phyloP scores from a whole-genome alignment of 108 stramenopile genomes.

The Fragilaria crotonensis region DNA sequence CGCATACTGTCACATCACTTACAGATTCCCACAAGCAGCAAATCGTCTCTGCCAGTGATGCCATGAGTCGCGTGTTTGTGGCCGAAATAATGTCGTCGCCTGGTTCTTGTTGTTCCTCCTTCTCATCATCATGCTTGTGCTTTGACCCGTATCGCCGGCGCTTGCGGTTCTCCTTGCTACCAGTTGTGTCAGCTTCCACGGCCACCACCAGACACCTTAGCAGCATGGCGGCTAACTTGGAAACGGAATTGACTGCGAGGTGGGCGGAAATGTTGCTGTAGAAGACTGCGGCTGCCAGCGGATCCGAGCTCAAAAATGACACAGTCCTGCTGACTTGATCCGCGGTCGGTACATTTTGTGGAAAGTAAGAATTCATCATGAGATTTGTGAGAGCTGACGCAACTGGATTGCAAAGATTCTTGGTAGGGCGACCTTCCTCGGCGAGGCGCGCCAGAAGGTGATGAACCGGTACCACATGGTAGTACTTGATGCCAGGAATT shows the following conservation, averaged over 20 bases:
- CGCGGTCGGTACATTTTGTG: conserved; percentile 48
- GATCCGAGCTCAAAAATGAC: conserved; percentile 59
- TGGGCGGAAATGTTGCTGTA: conserved; percentile 67
- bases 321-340: conserved; percentile 79
- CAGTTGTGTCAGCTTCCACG: conserved; percentile 22
- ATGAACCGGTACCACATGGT: conserved; percentile 87
- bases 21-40: conserved; percentile 56
- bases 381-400: conserved; percentile 62
- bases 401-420: conserved; percentile 51
- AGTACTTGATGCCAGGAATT: conserved; percentile 78
- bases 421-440: conserved; percentile 32
- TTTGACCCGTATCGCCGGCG: neutral
- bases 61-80: conserved; percentile 50
- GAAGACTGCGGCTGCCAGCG: conserved; percentile 76
- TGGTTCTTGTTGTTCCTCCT: conserved; percentile 5
- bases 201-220: conserved; percentile 55
- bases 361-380: conserved; percentile 88
- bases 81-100: conserved; percentile 18
- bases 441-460: conserved; percentile 80
- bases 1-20: conserved; percentile 5
- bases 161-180: conserved; percentile 13
- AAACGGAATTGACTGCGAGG: conserved; percentile 55
- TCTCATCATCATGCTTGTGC: conserved; percentile 17
- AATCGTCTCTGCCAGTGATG: conserved; percentile 53
- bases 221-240: conserved; percentile 80